Conservation (phyloP, 805 yeast species). For the Myxozyma neotropica region DNA sequence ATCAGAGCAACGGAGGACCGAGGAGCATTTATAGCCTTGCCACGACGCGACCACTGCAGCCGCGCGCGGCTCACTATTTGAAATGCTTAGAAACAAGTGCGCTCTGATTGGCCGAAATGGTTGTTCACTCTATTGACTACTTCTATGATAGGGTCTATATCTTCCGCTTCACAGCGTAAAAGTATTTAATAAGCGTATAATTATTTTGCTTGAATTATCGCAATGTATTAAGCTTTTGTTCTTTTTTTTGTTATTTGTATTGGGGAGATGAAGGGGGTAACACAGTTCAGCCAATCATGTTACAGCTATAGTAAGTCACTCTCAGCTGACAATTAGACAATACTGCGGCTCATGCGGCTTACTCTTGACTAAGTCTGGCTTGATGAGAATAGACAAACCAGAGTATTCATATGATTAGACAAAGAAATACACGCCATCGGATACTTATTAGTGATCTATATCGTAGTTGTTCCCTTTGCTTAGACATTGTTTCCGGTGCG, state of each 20-base stretch:
- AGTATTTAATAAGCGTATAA: no score
- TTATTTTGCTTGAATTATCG: no score
- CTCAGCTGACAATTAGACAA: constrained; percentile 7
- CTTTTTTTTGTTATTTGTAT: no score
- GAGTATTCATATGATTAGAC: no score
- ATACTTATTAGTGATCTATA: no score
- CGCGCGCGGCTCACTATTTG: constrained; percentile 14
- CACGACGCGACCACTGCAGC: neutral
- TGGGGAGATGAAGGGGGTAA: no score
- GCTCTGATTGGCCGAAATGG: constrained; percentile 17
- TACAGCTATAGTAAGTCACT: constrained; percentile 3
- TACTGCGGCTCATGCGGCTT: neutral
- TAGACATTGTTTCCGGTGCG: neutral
- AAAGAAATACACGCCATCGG: no score
- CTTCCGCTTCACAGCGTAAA: neutral
- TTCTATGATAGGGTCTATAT: neutral
- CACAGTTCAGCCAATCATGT: constrained; percentile 6
- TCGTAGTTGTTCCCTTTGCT: no score
- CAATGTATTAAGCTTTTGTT: no score
- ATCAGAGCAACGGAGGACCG: neutral
- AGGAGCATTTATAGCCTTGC: neutral
- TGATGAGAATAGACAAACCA: no score
- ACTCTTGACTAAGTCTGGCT: neutral
- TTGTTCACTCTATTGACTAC: neutral
- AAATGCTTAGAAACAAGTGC: constrained; percentile 10